Conservation (phyloP, 2,329 filamentous ascomycete species). For the Arthrobotrys entomopaga region DNA sequence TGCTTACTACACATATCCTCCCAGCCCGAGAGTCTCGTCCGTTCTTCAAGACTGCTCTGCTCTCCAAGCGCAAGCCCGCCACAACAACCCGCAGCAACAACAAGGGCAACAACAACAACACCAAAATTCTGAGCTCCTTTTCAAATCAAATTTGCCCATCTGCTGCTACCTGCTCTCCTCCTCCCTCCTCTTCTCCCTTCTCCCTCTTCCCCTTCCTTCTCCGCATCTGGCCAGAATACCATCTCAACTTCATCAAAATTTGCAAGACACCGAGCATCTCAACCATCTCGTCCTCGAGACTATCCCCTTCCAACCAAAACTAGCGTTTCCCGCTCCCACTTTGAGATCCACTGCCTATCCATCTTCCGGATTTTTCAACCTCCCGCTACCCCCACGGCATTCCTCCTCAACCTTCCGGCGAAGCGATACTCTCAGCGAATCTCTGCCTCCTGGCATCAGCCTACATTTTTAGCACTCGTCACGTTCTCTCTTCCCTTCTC, state of each 20-base stretch:
- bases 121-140: slow-evolving; percentile 27
- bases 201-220: slow-evolving; percentile 27
- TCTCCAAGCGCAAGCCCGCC: too few species aligned
- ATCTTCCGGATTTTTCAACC: slow-evolving; percentile 31
- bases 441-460: slow-evolving; percentile 36
- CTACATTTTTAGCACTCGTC: slow-evolving; percentile 40
- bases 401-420: slow-evolving; percentile 53
- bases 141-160: slow-evolving; percentile 41
- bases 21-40: too few species aligned
- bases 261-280: slow-evolving; percentile 4
- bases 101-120: slow-evolving; percentile 31
- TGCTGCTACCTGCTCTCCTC: slow-evolving; percentile 2
- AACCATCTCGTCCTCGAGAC: slow-evolving; percentile 14
- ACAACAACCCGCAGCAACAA: slow-evolving; percentile 13
- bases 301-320: slow-evolving; percentile 1
- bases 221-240: slow-evolving; percentile 48
- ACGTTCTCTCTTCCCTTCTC: slow-evolving; percentile 49
- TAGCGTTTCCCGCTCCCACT: slow-evolving; percentile 16
- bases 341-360: slow-evolving; percentile 19
- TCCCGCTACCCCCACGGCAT: slow-evolving; percentile 33
- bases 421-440: slow-evolving; percentile 44
- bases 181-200: slow-evolving; percentile 8
- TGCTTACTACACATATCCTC: too few species aligned
- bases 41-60: too few species aligned
- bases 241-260: slow-evolving; percentile 28